Base-by-base conservation (phyloP, 345 rosid species). In the Dovyalis caffra region DNA sequence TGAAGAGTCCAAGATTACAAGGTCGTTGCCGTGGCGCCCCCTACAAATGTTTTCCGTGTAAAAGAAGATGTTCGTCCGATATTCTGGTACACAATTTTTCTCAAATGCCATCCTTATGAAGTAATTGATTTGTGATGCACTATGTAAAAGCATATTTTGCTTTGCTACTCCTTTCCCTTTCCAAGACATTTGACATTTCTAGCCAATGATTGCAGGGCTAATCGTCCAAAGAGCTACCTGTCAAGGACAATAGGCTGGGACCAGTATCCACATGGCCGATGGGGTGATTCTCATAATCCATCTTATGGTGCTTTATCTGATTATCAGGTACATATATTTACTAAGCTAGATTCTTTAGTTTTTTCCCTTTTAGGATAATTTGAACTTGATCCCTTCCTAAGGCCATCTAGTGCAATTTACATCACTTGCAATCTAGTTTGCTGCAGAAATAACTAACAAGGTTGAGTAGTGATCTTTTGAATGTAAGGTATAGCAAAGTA, bases 201-300 rank as follows among this genome's bases (percentile, higher is more conserved):
- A 14, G 43, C 57, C 20, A 60, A 77, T 85, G 61, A 69, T 86
- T 80, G 70, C 78, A 93, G 99, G 99, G 97, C 99, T 71, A 95
- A 93, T 80, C 98, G 98, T 80, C 99, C 99, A 21, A 93, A 93
- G 93, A 95, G 99, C 87, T 95, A 95, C 81, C 72, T 95, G 70
- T 75, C 90, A 45, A 90, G 99, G 88, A 93, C 99, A 67, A 74
- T 83, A 71, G 94, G 91, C 66, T 95, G 99, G 99, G 97, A 93
- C 49, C 96, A 88, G 75, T 95, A 87, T 74, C 98, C 98, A 43
- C 89, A 56, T 68, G 99, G 98, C 20, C 85, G 95, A 74, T 95
- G 99, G 99, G 91, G 92, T 77, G 98, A 93, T 87, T 85, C 99
- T 74, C 76, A 84, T 69, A 93, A 88, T 81, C 92, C 99, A 74